Percentiles rank a stretch among this genome's conserved stretches.
Evolutionary conservation across 2,329 filamentous ascomycete species (phyloP).

Genomic region (Ustilaginoidea virens): DNA sequence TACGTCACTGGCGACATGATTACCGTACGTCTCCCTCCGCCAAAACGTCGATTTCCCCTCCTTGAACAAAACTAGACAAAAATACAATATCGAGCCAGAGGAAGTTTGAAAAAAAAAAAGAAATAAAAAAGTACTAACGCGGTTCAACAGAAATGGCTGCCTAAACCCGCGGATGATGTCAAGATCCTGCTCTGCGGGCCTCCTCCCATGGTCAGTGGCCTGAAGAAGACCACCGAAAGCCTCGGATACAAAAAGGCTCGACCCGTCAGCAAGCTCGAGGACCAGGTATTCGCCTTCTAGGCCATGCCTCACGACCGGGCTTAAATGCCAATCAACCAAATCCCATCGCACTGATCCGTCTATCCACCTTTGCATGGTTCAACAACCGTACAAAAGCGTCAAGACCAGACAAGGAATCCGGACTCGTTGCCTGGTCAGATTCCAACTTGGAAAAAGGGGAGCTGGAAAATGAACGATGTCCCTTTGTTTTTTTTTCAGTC

Average conservation of each 20-base stretch:
- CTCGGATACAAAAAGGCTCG: slow-evolving; percentile 85
- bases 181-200: slow-evolving; percentile 93
- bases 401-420: too few relatives aligned
- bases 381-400: too few relatives aligned
- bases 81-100: not conserved
- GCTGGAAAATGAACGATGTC: too few relatives aligned
- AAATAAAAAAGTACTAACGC: not conserved
- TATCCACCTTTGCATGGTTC: too few relatives aligned
- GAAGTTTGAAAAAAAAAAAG: too few relatives aligned
- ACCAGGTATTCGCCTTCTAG: slow-evolving; percentile 91
- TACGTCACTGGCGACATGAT: slow-evolving; percentile 96
- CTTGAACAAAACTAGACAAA: slow-evolving; percentile 16
- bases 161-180: slow-evolving; percentile 69
- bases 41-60: too few relatives aligned
- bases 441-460: too few relatives aligned
- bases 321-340: too few relatives aligned
- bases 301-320: not conserved
- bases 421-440: too few relatives aligned
- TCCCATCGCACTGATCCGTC: too few relatives aligned
- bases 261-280: slow-evolving; percentile 92
- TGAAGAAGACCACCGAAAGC: slow-evolving; percentile 89
- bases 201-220: slow-evolving; percentile 87
- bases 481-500: too few relatives aligned
- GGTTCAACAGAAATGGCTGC: slow-evolving; percentile 46
- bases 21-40: slow-evolving; percentile 46